A percentile compares a stretch with the other conserved stretches of the same genome.
Evolutionary conservation across 2,329 filamentous ascomycete genomes (phyloP).

Genomic region (Rutstroemia sp.): DNA sequence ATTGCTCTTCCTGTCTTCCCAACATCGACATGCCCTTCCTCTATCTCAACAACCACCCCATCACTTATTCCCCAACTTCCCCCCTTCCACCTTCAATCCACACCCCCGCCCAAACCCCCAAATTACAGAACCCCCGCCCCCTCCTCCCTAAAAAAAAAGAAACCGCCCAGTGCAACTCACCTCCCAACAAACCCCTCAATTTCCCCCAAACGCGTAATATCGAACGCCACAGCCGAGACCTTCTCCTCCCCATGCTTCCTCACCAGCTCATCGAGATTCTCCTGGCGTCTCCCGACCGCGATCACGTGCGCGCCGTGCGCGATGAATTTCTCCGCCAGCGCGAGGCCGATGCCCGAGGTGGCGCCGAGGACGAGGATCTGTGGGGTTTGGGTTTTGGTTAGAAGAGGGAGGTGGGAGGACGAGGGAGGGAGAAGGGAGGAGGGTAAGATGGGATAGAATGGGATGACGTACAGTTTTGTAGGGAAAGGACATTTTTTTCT

Average conservation of each 20-base stretch:
- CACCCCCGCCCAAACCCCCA: no score
- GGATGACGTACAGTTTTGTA: no score
- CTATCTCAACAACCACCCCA: no score
- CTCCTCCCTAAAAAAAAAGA: no score
- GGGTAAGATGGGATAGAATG: background rate
- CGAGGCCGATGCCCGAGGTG: conserved; percentile 46
- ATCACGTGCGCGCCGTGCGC: conserved; percentile 42
- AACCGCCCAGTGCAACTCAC: background rate
- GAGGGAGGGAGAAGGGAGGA: background rate
- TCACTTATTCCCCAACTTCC: no score
- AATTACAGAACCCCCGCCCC: no score
- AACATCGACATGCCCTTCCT: no score
- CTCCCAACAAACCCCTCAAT: background rate
- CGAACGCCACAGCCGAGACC: background rate
- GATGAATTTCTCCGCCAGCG: conserved; percentile 37
- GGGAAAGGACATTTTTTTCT: background rate
- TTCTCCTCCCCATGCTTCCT: conserved; percentile 13
- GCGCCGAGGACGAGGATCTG: conserved; percentile 47
- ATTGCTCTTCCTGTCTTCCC: no score
- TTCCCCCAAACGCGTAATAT: conserved; percentile 5
- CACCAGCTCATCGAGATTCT: conserved; percentile 35
- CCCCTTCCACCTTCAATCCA: no score
- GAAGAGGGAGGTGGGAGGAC: background rate
- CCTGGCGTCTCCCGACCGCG: conserved; percentile 45
- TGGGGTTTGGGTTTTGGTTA: conserved; percentile 15